Conservation (phyloP, 2,329 filamentous ascomycete genomes). For the Fusarium papillatum region DNA sequence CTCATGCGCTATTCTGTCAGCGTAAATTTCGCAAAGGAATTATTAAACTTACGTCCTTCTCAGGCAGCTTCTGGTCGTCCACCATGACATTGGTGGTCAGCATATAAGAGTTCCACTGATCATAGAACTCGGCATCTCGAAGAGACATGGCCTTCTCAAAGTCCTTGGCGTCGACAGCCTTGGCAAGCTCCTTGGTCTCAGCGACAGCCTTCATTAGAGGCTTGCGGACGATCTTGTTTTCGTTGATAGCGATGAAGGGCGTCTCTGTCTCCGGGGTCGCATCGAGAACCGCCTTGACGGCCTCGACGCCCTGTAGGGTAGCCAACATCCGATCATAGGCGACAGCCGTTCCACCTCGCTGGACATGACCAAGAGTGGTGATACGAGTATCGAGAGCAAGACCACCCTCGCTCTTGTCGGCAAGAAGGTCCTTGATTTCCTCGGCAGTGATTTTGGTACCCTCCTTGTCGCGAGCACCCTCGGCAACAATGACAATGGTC, state of each 20-base stretch:
- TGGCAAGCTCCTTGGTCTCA: constrained; percentile 87
- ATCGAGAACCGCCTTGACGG: constrained; percentile 91
- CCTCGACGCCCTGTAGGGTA: constrained; percentile 94
- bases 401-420: constrained; percentile 73
- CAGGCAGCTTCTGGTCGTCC: constrained; percentile 74
- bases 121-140: constrained; percentile 92
- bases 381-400: constrained; percentile 92
- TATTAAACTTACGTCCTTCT: constrained; percentile 72
- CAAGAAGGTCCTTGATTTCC: constrained; percentile 91
- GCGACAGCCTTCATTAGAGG: constrained; percentile 90
- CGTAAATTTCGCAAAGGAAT: neutral
- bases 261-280: constrained; percentile 91
- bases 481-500: constrained; percentile 97
- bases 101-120: constrained; percentile 91
- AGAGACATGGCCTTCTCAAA: constrained; percentile 91
- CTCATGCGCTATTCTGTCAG: constrained; percentile 78
- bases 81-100: constrained; percentile 90
- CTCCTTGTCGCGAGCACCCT: constrained; percentile 89
- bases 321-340: constrained; percentile 95
- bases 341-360: constrained; percentile 91
- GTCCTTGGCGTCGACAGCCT: constrained; percentile 86
- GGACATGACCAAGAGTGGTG: constrained; percentile 96
- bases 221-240: constrained; percentile 97
- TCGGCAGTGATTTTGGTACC: constrained; percentile 86
- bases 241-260: constrained; percentile 95